A percentile compares a stretch with the other conserved stretches of the same genome.
These are phyloP conservation scores for Boletus sp. DNA, from an alignment of 768 basidiomycete species.

Conservation along the genomic window DNA sequence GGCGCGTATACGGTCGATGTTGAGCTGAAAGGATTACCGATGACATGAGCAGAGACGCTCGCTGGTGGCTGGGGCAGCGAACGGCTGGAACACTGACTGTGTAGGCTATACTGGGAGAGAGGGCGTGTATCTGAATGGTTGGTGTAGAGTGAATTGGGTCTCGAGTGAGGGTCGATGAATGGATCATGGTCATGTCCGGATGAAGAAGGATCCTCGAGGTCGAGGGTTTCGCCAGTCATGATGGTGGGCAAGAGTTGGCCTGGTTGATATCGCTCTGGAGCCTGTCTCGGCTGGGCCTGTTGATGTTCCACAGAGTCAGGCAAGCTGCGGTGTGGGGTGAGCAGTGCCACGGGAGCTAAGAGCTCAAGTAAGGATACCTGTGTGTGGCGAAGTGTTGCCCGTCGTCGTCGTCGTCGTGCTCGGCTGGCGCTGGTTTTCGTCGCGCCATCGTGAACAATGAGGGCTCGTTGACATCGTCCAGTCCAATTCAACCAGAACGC, in stretches of 20 bases:
- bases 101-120: constrained; percentile 36
- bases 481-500: not conserved
- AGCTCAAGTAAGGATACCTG: constrained; percentile 1
- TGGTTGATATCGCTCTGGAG: constrained; percentile 49
- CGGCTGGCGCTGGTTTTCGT: constrained; percentile 23
- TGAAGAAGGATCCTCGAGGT: constrained; percentile 39
- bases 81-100: constrained; percentile 35
- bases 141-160: constrained; percentile 24
- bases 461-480: too few species aligned
- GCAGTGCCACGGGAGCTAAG: not conserved
- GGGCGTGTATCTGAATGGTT: constrained; percentile 27
- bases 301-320: constrained; percentile 8
- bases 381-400: not conserved
- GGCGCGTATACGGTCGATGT: constrained; percentile 6
- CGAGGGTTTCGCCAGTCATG: constrained; percentile 61
- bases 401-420: constrained; percentile 3
- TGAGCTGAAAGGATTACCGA: constrained; percentile 26
- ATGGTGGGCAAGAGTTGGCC: constrained; percentile 61
- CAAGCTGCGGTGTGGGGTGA: constrained; percentile 3
- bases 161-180: constrained; percentile 26
- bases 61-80: constrained; percentile 25
- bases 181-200: constrained; percentile 33
- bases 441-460: constrained; percentile 12
- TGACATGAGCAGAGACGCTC: constrained; percentile 10
- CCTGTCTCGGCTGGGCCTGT: constrained; percentile 1